These are phyloP conservation scores for Pilatotrama ljubarskyi DNA, from an alignment of 768 basidiomycete genomes.

Conservation along the genomic window DNA sequence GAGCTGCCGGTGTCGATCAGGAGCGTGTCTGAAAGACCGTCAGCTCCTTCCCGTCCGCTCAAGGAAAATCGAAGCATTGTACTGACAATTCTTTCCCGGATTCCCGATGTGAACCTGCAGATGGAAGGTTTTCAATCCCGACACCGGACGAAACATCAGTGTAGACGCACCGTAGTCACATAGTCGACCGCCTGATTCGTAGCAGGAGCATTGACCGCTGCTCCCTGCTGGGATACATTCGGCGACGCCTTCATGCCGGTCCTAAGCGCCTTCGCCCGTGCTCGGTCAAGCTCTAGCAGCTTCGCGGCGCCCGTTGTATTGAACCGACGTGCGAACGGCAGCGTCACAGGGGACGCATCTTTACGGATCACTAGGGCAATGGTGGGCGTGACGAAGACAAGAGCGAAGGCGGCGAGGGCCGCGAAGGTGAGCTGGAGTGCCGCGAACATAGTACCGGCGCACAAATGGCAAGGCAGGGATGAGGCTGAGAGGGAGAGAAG, in stretches of 20 bases:
- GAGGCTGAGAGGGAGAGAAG: neutral
- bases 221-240: neutral
- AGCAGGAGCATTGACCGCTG: neutral
- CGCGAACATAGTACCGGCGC: slow-evolving; percentile 10
- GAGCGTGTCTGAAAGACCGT: slow-evolving; percentile 37
- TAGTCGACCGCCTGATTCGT: slow-evolving; percentile 29
- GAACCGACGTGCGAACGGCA: slow-evolving; percentile 22
- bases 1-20: slow-evolving; percentile 56
- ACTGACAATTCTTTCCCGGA: slow-evolving; percentile 25
- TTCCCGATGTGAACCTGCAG: slow-evolving; percentile 24
- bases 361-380: slow-evolving; percentile 1
- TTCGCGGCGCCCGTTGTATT: slow-evolving; percentile 22
- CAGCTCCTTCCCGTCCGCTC: neutral
- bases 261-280: slow-evolving; percentile 16
- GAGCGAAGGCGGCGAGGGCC: neutral
- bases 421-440: neutral
- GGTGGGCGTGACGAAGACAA: neutral
- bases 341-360: slow-evolving; percentile 18
- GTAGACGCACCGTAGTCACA: slow-evolving; percentile 18
- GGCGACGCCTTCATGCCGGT: slow-evolving; percentile 22
- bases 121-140: neutral
- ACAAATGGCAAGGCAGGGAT: neutral
- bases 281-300: slow-evolving; percentile 21
- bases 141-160: neutral
- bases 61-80: slow-evolving; percentile 8